Evolutionary conservation across 2,329 filamentous ascomycete species (phyloP), one percentile per base, ranked within the genome.

Genomic region (Hypomyces rosellus): DNA sequence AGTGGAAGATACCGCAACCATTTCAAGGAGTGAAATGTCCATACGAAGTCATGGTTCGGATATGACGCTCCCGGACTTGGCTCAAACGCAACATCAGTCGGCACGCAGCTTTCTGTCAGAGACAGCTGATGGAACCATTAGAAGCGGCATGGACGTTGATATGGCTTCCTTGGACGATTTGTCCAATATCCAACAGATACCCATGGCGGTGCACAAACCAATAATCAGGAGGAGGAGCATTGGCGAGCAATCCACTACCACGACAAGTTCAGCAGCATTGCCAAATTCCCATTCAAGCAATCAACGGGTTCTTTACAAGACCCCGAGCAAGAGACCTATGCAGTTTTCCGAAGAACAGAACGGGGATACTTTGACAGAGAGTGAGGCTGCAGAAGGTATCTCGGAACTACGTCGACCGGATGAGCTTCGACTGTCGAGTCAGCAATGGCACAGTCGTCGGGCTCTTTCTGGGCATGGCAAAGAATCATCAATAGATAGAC

Each of bases 261-360:
- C 64, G 14, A 61, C 62, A 5, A 69, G 67, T 51, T 69, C 68
- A 5, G 59, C 62, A 7, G 67, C 61, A 1, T 60, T 70, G 16
- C 63, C 64, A 3, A 13, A 16, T 13, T 61, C 56, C 16, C 57
- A 61, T 22, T 55, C 46, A 7, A 43, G 46, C 8, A 43, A 49
- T 12, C 46, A 43, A 13, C 42, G 53, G 48, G 30, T 54, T 45
- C 50, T 51, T 7, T 20, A 49, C 37, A 18, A 50, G 38, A 37
- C 41, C 13, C 38, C 57, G 36, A 40, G 52, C 47, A 53, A 45
- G 30, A 57, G 43, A 36, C 33, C 52, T 2, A 53, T 45, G 9
- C 40, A 47, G 20, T 46, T 45, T 13, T 40, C 47, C 11, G 54
- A 41, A 16, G 34, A 34, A 22, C 30, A 30, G 16, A 58, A 57